Base-by-base conservation (phyloP, 495 filamentous ascomycete genomes). In the Stereocaulon alpinum region DNA sequence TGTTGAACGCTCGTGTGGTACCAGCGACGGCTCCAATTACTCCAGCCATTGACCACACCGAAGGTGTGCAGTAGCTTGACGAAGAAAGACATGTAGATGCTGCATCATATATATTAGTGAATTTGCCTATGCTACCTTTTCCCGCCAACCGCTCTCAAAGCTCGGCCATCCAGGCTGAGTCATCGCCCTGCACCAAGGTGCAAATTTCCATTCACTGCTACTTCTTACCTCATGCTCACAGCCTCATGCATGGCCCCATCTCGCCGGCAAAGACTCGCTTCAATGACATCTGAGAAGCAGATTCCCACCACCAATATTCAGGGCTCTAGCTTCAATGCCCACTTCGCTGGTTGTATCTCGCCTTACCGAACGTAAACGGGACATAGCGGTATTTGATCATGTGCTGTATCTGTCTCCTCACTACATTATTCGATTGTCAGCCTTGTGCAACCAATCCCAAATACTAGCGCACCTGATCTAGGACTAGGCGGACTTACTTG, bases 371-470 rank as follows among this genome's bases (percentile, higher is more conserved):
- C 18, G 89, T 85, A 78, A 96, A 96, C 43, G 91, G 91, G 32
- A 96, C 90, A 70, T 96, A 98, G 73, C 93, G 89, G 77, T 98
- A 98, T 77, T 97, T 98, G 83, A 98, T 96, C 93, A 98, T 98
- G 74, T 96, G 91, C 78, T 98, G 93, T 61, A 98, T 98, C 75
- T 98, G 93, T 74, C 91, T 86, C 68, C 93, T 82, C 93, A 98
- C 90, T 95, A 64, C 34, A 61, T 9, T 18, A 57, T 24, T 40
- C 14, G 7, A 6, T 18, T 5, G 17, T 61, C 22, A 56, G 59
- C 42, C 20, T 52, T 32, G 40, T 22, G 22, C 24, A n/a, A 56
- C 59, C n/a, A 20, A 12, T n/a, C 34, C 27, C 30, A 5, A 0
- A 5, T 10, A 10, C 34, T 7, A n/a, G 4, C 49, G 9, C 30